Evolutionary conservation across 176 grass and related monocot species (phyloP), one percentile per base, ranked within the genome.

Genomic region (Triticum turgidum): DNA sequence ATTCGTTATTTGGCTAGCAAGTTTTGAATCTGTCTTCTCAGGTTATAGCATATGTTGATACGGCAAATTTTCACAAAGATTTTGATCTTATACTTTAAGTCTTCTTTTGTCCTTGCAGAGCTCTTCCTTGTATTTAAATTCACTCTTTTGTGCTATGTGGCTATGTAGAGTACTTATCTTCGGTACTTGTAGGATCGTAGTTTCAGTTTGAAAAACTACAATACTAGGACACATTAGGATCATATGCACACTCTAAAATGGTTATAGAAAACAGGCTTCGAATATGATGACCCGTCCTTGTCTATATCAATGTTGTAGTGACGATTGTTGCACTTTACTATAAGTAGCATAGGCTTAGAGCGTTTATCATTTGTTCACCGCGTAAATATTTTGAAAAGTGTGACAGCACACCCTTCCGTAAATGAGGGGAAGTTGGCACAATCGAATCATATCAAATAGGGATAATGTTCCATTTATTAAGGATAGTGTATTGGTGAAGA

Each of bases 121-220:
- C 70, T 82, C 77, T 85, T 87, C 37, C 45, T 47, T 47, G 45
- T 47, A 47, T 47, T 47, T 22, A 52, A 68, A 3, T 62, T 79
- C 18, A 24, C n/a, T 51, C 8, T 18, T 11, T 27, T 74, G 41
- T 74, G 41, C 35, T 81, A 69, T 89, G 73, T 85, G 20, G 13
- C 78, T 65, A 21, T 54, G 71, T 79, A 13, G 11, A 47, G 9
- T 82, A 29, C 17, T 83, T 56, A 32, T 44, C 44, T 86, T 69
- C n/a, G 58, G 9, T 86, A 68, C 74, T 76, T 86, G 32, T 82
- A 98, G 96, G 93, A 91, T 8, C 90, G 91, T 29, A 89, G 87
- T 82, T 85, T 87, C 54, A 79, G 67, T 89, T 65, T 80, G 58
- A 76, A 25, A 80, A 51, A 82, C 14, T 58, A 71, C 65, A 82